These are phyloP conservation scores for Paxillus involutus DNA, from an alignment of 768 basidiomycete species.

Conservation along the genomic window DNA sequence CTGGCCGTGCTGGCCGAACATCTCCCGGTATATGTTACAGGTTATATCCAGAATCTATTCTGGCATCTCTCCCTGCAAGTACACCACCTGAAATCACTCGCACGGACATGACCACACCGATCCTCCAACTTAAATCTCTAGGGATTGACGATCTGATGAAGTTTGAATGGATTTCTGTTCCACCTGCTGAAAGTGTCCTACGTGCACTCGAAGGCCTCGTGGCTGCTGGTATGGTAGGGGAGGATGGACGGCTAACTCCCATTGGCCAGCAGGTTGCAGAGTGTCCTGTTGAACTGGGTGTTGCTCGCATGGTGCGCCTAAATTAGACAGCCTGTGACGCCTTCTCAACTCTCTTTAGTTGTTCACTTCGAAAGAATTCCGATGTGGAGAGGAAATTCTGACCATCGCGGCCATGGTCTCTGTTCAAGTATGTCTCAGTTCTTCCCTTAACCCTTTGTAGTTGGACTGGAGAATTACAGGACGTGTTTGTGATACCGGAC, in stretches of 20 bases:
- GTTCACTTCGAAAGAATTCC: constrained; percentile 80
- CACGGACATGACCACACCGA: constrained; percentile 86
- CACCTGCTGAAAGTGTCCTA: constrained; percentile 82
- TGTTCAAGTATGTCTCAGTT: constrained; percentile 62
- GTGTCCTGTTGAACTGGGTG: constrained; percentile 88
- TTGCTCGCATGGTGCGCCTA: constrained; percentile 85
- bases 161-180: constrained; percentile 92
- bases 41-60: constrained; percentile 70
- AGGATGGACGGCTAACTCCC: constrained; percentile 72
- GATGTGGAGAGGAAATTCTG: constrained; percentile 93
- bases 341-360: constrained; percentile 48
- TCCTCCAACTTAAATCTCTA: constrained; percentile 91
- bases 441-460: not conserved
- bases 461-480: constrained; percentile 44
- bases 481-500: constrained; percentile 86
- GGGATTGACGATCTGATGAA: constrained; percentile 95
- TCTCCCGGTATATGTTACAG: constrained; percentile 91
- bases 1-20: constrained; percentile 94
- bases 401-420: constrained; percentile 96
- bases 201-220: constrained; percentile 84
- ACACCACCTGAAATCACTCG: constrained; percentile 91
- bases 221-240: constrained; percentile 80
- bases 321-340: not conserved
- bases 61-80: constrained; percentile 59
- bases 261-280: constrained; percentile 89